Percentiles rank a stretch among this genome's conserved stretches.
phyloP scores from a whole-genome alignment of 1,139 yeast genomes.

The Lodderomyces beijingensis region DNA sequence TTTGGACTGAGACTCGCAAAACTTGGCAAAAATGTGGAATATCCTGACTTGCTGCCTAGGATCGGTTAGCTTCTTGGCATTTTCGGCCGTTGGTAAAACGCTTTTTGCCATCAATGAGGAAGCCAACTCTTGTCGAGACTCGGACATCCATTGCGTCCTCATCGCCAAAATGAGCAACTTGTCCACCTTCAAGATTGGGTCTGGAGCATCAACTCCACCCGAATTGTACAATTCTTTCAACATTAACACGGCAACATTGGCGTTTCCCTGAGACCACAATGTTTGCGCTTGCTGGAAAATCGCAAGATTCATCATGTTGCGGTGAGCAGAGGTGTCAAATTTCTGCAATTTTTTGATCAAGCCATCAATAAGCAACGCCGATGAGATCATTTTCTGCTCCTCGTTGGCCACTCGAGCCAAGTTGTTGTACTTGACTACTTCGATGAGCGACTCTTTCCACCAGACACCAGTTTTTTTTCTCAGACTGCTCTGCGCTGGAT shows the following conservation, averaged over 20 bases:
- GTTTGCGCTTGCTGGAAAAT: slow-evolving; percentile 50
- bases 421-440: slow-evolving; percentile 38
- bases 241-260: slow-evolving; percentile 50
- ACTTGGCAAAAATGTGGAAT: slow-evolving; percentile 61
- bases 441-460: slow-evolving; percentile 31
- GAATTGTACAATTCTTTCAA: slow-evolving; percentile 24
- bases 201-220: slow-evolving; percentile 18
- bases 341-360: slow-evolving; percentile 22
- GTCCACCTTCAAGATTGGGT: slow-evolving; percentile 21
- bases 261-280: slow-evolving; percentile 57
- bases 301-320: slow-evolving; percentile 25
- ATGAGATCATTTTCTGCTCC: slow-evolving; percentile 47
- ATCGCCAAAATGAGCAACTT: slow-evolving; percentile 37
- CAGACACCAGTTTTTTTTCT: slow-evolving; percentile 13
- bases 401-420: slow-evolving; percentile 32
- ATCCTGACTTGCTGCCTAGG: slow-evolving; percentile 35
- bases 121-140: slow-evolving; percentile 65
- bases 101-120: slow-evolving; percentile 52
- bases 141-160: slow-evolving; percentile 69
- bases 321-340: slow-evolving; percentile 2
- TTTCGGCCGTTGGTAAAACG: slow-evolving; percentile 41
- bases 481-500: background rate
- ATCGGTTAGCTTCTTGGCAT: slow-evolving; percentile 16
- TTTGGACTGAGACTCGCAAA: slow-evolving; percentile 67
- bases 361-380: slow-evolving; percentile 43